These are phyloP conservation scores for Candolleomyces eurysporus DNA, from an alignment of 768 basidiomycete species.

Conservation along the genomic window DNA sequence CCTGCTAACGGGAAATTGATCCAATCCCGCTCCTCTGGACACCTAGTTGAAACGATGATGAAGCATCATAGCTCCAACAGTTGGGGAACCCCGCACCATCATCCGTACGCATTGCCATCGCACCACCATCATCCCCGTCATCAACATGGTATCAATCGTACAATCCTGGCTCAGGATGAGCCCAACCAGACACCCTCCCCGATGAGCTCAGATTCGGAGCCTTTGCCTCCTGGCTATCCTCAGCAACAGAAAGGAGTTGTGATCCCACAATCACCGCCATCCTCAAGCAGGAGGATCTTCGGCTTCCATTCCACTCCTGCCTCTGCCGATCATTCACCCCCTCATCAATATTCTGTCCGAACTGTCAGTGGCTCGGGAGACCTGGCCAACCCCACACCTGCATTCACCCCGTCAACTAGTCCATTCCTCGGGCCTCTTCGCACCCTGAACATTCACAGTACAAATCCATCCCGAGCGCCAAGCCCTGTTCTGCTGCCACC, in stretches of 20 bases:
- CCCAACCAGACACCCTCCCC: conserved; percentile 57
- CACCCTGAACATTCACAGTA: conserved; percentile 71
- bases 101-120: conserved; percentile 39
- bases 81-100: conserved; percentile 39
- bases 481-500: conserved; percentile 70
- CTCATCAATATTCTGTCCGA: conserved; percentile 24
- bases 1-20: conserved; percentile 13
- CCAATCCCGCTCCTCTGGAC: conserved; percentile 42
- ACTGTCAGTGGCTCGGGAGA: conserved; percentile 24
- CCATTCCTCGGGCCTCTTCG: conserved; percentile 79
- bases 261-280: conserved; percentile 27
- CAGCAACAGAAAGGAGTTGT: neutral
- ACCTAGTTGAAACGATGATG: conserved; percentile 36
- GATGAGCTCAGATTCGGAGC: conserved; percentile 64
- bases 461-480: conserved; percentile 67
- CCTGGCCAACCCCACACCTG: conserved; percentile 18
- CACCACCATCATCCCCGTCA: conserved; percentile 27
- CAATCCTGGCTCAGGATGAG: neutral
- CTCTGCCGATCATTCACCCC: conserved; percentile 28
- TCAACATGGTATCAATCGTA: conserved; percentile 8
- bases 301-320: conserved; percentile 16
- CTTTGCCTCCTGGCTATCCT: conserved; percentile 29
- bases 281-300: conserved; percentile 20
- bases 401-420: conserved; percentile 68
- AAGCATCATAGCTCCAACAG: conserved; percentile 24